Evolutionary conservation across 768 basidiomycete genomes (phyloP), one percentile per base, ranked within the genome.

Genomic region (Leccinellum rugosiceps): DNA sequence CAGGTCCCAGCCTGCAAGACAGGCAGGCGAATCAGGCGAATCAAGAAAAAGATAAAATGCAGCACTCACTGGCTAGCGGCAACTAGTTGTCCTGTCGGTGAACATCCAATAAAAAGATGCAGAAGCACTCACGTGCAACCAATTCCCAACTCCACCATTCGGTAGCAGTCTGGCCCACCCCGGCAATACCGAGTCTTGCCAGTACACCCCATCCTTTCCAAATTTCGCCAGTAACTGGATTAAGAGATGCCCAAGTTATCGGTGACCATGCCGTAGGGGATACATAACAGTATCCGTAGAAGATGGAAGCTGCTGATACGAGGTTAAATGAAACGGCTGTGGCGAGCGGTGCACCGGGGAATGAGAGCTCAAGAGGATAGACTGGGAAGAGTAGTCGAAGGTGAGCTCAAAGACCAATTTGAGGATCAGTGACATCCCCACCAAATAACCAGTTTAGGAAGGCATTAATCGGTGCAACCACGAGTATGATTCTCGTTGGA

Each of bases 71-170:
- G 68, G 64, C 82, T 83, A 38, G 81, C 81, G 15, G 83, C 81
- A 44, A 83, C 81, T 84, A 34, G 21, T 10, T 8, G 6, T 25
- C 21, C 19, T 14, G 21, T 59, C 32, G 57, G 51, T 41, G 15
- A 50, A 43, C 10, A 51, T 45, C 9, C 35, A 19, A 26, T 17
- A 19, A 17, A 34, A 45, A 0, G 15, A 1, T 10, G 10, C 28
- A 46, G 21, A 35, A 21, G n/a, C 6, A 64, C 71, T 63, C 55
- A 72, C 71, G 75, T 23, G 86, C 87, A 31, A 90, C 73, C 6
- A 93, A 80, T 73, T 97, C 94, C 96, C 96, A 96, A 38, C 89
- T 87, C 94, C 95, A 98, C 96, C 95, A 98, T 72, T 97, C 96
- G 4, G 84, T 86, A 1, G 91, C 92, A 4, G 84, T 87, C 70